These are phyloP conservation scores for Mariannaea elegans DNA, from an alignment of 2,329 filamentous ascomycete species.

Conservation along the genomic window DNA sequence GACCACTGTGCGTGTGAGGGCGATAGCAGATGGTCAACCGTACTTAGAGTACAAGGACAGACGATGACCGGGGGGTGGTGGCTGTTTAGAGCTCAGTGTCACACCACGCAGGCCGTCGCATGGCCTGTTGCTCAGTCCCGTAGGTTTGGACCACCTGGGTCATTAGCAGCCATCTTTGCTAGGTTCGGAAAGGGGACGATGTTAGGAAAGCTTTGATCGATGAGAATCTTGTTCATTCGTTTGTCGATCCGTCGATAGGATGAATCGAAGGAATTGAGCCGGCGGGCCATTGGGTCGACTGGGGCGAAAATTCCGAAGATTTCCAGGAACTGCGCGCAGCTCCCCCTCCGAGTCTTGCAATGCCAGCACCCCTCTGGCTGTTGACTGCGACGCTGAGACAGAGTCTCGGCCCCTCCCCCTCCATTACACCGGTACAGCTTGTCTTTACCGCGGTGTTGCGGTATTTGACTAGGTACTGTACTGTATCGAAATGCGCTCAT, in stretches of 20 bases:
- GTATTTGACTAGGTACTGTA: neutral
- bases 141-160: conserved; percentile 36
- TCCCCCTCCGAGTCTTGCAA: conserved; percentile 2
- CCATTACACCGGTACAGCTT: neutral
- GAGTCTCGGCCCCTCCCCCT: conserved; percentile 7
- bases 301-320: conserved; percentile 24
- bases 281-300: conserved; percentile 27
- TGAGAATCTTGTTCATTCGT: conserved; percentile 35
- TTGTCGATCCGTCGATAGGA: conserved; percentile 34
- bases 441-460: neutral
- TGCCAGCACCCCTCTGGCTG: neutral
- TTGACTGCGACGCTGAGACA: conserved; percentile 3
- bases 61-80: conserved; percentile 32
- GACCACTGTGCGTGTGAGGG: conserved; percentile 33
- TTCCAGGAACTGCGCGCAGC: conserved; percentile 19
- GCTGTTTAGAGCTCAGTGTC: conserved; percentile 37
- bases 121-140: conserved; percentile 41
- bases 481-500: conserved; percentile 10
- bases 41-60: conserved; percentile 28
- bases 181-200: conserved; percentile 31
- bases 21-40: conserved; percentile 29
- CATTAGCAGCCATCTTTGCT: conserved; percentile 35
- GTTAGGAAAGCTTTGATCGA: conserved; percentile 33
- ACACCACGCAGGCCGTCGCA: conserved; percentile 32
- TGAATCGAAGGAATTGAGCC: conserved; percentile 24